A percentile compares a stretch with the other conserved stretches of the same genome.
Evolutionary conservation across 345 rosid genomes (phyloP).

Genomic region (Pugionium cornutum): DNA sequence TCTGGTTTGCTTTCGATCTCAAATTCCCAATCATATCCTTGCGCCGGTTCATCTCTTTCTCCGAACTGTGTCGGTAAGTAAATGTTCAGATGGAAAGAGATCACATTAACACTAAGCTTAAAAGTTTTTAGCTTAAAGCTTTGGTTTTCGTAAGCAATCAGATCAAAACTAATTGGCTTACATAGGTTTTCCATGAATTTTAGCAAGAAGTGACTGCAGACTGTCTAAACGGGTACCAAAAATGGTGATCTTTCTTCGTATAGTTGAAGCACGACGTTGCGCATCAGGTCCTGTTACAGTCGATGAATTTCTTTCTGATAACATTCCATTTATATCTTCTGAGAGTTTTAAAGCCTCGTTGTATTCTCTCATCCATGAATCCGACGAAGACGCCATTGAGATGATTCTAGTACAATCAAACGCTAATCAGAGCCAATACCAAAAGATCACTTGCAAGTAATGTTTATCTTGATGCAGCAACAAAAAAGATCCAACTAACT

Average conservation of each 20-base stretch:
- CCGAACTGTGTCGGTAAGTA: constrained; percentile 57
- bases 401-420: constrained; percentile 10
- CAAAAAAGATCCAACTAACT: constrained; percentile 7
- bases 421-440: constrained; percentile 3
- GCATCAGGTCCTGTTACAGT: constrained; percentile 75
- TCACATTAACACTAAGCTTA: neutral
- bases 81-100: neutral
- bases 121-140: neutral
- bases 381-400: constrained; percentile 72
- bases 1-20: constrained; percentile 74
- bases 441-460: neutral
- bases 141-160: neutral
- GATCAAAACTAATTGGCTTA: constrained; percentile 39
- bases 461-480: constrained; percentile 6
- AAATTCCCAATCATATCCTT: constrained; percentile 78
- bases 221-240: constrained; percentile 81
- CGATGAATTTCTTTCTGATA: constrained; percentile 58
- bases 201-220: constrained; percentile 67
- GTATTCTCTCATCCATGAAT: constrained; percentile 83
- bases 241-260: constrained; percentile 85
- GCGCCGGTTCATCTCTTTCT: constrained; percentile 94
- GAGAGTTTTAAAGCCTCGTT: constrained; percentile 73
- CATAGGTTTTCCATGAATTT: constrained; percentile 73
- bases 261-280: constrained; percentile 84
- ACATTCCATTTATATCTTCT: constrained; percentile 84